Base-by-base conservation (phyloP, 202 grass and related monocot species). In the Cymbopogon flexuosus region DNA sequence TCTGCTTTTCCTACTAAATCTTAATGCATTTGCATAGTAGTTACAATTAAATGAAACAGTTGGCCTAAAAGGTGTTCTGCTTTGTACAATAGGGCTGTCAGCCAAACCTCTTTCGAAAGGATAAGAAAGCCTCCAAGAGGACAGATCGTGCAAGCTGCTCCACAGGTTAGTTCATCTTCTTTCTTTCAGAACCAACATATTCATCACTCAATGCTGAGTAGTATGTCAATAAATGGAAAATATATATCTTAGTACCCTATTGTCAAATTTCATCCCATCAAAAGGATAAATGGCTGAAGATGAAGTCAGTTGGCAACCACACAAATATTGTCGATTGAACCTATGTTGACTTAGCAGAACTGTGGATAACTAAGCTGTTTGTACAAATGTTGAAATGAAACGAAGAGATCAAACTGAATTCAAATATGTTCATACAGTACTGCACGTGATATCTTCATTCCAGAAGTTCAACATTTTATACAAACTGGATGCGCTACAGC, bases 21-120 rank as follows among this genome's bases (percentile, higher is more conserved):
- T 59, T 34, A 11, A 22, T 72, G 62, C 27, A 21, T 77, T 40
- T 72, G 9, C 47, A 70, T 78, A 62, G 63, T 78, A 62, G 63
- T 62, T 78, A 18, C 68, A 71, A 18, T 56, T 65, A 58, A 79
- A 68, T 73, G 71, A 6, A 82, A 18, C 29, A 63, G 78, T 90
- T 69, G 18, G 78, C 58, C 57, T 61, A 70, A 78, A 81, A 59
- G 77, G 78, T 77, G n/a, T 86, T 49, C 52, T 70, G 19, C 31
- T 72, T 88, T 88, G 47, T 84, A 68, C 77, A 69, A 8, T 43
- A 92, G 89, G 71, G 81, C 31, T 95, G 86, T 81, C 62, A 80
- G 11, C 81, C 84, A 9, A 94, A 87, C 72, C 68, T 89, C 49
- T 86, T 94, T 51, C 81, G 91, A 14, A 97, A 92, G 79, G 94